phyloP scores from a whole-genome alignment of 2,329 filamentous ascomycete species.

The Aspergillus pseudotamarii region DNA sequence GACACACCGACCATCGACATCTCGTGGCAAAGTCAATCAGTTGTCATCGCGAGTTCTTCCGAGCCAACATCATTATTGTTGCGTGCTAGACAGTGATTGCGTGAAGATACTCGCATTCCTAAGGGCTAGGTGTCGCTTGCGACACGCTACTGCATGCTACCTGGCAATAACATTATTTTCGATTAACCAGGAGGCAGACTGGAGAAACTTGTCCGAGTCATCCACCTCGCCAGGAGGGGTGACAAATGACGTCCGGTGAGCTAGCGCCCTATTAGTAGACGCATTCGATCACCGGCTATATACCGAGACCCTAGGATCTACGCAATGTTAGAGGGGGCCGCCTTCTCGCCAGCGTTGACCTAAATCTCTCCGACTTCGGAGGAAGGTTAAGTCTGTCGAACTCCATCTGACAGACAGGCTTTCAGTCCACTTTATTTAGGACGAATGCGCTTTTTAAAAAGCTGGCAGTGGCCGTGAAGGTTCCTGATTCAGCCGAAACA shows the following conservation, averaged over 20 bases:
- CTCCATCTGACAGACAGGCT: background rate
- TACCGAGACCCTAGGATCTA: conserved; percentile 1
- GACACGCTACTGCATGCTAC: conserved; percentile 3
- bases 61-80: background rate
- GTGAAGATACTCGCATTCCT: background rate
- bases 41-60: background rate
- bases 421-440: background rate
- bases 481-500: conserved; percentile 7
- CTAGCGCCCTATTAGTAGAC: background rate
- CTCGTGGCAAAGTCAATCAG: background rate
- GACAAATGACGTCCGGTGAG: background rate
- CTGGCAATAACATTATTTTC: background rate
- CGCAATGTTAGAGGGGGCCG: background rate
- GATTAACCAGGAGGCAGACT: background rate
- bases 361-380: conserved; percentile 18
- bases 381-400: conserved; percentile 18
- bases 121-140: background rate
- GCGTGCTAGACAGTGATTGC: background rate
- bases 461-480: background rate
- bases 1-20: background rate
- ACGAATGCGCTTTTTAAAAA: background rate
- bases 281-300: conserved; percentile 3
- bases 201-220: background rate
- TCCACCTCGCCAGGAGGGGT: background rate
- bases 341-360: background rate